phyloP scores from a whole-genome alignment of 1,284 basidiomycete species.

The Albatrellus sp. region DNA sequence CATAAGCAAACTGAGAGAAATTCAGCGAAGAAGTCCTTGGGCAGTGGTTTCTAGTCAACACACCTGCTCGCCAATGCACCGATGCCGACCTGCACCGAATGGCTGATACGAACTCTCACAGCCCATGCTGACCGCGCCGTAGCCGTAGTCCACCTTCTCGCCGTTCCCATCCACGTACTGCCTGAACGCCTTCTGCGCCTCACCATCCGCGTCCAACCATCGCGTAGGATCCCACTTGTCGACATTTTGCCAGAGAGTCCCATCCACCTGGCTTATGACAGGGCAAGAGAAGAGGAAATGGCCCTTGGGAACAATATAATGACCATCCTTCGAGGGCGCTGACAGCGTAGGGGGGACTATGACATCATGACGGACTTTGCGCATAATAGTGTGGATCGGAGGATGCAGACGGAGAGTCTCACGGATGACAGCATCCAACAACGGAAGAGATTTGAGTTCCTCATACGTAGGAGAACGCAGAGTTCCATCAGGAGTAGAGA shows the following conservation, averaged over 20 bases:
- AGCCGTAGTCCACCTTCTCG: conserved; percentile 93
- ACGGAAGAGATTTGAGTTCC: conserved; percentile 70
- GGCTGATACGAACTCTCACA: conserved; percentile 89
- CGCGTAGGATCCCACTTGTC: conserved; percentile 68
- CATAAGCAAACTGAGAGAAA: conserved; percentile 74
- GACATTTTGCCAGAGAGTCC: conserved; percentile 70
- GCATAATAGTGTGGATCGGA: conserved; percentile 87
- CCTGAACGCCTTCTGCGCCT: conserved; percentile 66
- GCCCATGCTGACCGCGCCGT: conserved; percentile 86
- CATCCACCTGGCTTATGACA: conserved; percentile 83
- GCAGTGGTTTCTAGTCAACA: conserved; percentile 12
- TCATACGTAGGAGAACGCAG: conserved; percentile 82
- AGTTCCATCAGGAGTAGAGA: conserved; percentile 70
- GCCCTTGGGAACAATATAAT: conserved; percentile 85
- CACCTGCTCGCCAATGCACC: conserved; percentile 90
- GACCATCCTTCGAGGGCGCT: conserved; percentile 58
- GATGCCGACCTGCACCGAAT: conserved; percentile 91
- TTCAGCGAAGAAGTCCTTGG: conserved; percentile 1
- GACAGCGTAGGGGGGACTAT: conserved; percentile 74
- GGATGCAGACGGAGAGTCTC: conserved; percentile 90
- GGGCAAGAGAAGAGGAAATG: conserved; percentile 88
- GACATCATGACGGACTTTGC: conserved; percentile 80
- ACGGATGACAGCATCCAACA: conserved; percentile 84
- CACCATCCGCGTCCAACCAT: conserved; percentile 75
- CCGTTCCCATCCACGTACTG: conserved; percentile 63